Percentiles rank a stretch among this genome's conserved stretches.
These are phyloP conservation scores for Mortierella sp. DNA, from an alignment of 371 early-diverging fungal genomes.

Conservation along the genomic window DNA sequence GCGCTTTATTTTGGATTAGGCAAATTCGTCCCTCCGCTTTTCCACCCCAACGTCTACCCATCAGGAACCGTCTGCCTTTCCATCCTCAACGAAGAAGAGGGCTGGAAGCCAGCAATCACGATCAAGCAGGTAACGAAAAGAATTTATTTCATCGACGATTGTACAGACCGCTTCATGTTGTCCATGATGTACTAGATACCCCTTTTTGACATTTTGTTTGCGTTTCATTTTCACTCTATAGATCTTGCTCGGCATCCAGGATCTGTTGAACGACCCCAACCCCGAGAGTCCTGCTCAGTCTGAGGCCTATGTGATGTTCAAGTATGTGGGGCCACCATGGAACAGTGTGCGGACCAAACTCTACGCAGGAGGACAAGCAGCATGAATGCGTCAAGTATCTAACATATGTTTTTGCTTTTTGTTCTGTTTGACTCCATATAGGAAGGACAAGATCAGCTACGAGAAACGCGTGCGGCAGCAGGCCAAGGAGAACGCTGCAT, in stretches of 20 bases:
- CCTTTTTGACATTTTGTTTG: not conserved
- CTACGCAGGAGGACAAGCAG: not conserved
- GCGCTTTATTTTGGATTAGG: conserved; percentile 52
- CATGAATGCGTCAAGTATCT: not conserved
- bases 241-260: conserved; percentile 93
- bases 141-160: not conserved
- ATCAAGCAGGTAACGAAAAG: conserved; percentile 88
- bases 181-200: not conserved
- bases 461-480: conserved; percentile 84
- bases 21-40: conserved; percentile 92
- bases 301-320: conserved; percentile 92
- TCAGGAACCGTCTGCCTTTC: conserved; percentile 99
- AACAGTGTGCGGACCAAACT: not conserved
- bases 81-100: conserved; percentile 97
- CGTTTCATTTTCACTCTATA: conserved; percentile 33
- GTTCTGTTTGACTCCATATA: conserved; percentile 25
- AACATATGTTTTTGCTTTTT: not conserved
- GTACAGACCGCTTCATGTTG: not conserved
- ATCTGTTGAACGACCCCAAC: conserved; percentile 97
- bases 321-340: conserved; percentile 60
- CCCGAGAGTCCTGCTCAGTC: conserved; percentile 96
- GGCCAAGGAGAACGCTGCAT: conserved; percentile 67
- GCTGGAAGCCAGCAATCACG: conserved; percentile 98
- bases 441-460: conserved; percentile 78
- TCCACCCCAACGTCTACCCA: conserved; percentile 99